phyloP scores from a whole-genome alignment of 441 rosid species.

The Corymbia citriodora region DNA sequence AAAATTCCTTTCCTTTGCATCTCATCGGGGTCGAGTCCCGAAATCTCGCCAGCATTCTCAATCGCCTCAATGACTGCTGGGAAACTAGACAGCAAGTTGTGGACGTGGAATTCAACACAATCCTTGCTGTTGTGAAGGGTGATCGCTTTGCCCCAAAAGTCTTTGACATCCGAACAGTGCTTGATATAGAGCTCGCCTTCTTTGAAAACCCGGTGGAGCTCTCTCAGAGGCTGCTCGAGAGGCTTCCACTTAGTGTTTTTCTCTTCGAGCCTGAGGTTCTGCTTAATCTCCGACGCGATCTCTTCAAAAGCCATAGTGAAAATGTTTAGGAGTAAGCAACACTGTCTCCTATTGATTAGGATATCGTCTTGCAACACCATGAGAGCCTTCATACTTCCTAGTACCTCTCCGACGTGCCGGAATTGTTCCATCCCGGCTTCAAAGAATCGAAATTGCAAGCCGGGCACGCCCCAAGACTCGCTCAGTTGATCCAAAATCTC shows the following conservation, averaged over 20 bases:
- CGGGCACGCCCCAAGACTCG: background rate
- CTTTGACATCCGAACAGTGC: conserved; percentile 62
- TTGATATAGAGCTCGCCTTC: conserved; percentile 81
- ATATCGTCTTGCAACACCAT: conserved; percentile 73
- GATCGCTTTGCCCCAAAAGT: conserved; percentile 84
- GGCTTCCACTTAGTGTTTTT: conserved; percentile 80
- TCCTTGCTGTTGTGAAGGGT: conserved; percentile 74
- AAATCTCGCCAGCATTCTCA: conserved; percentile 73
- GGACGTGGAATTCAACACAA: conserved; percentile 71
- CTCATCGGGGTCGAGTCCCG: conserved; percentile 79
- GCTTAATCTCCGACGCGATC: conserved; percentile 73
- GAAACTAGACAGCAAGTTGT: conserved; percentile 65
- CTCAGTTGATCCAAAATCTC: background rate
- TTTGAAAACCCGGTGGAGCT: conserved; percentile 68
- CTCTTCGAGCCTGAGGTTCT: conserved; percentile 73
- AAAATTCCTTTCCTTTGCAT: conserved; percentile 68
- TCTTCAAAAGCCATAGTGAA: conserved; percentile 53
- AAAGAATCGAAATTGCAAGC: background rate
- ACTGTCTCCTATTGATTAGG: conserved; percentile 72
- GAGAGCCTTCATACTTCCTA: conserved; percentile 81
- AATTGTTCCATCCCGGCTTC: conserved; percentile 68
- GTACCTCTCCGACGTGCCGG: conserved; percentile 83
- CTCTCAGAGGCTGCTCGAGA: conserved; percentile 75
- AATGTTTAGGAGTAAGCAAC: conserved; percentile 56
- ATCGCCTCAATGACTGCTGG: conserved; percentile 80